Conservation (phyloP, 805 yeast genomes). For the Zygosaccharomyces pseudorouxii region DNA sequence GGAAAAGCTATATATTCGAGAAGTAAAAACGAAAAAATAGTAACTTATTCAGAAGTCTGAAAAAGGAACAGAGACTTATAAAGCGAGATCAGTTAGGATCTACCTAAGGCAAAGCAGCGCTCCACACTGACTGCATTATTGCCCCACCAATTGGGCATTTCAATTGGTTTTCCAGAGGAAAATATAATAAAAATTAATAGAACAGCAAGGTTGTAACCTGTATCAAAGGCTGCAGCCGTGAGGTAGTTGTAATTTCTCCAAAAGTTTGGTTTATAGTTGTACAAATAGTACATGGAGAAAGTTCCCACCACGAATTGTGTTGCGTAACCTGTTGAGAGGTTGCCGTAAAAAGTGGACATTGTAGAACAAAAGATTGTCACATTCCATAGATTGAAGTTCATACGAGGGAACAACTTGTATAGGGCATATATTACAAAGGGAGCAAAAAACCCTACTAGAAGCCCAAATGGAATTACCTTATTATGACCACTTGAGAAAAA, state of each 20-base stretch:
- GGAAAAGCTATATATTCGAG: background rate
- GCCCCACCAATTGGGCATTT: constrained; percentile 64
- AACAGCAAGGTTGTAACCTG: constrained; percentile 62
- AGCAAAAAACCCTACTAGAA: constrained; percentile 51
- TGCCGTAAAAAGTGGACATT: constrained; percentile 64
- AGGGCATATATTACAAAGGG: constrained; percentile 37
- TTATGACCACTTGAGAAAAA: constrained; percentile 48
- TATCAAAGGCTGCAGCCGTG: constrained; percentile 59
- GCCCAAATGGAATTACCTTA: constrained; percentile 52
- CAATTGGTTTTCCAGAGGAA: constrained; percentile 44
- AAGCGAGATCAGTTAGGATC: background rate
- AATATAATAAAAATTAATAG: constrained; percentile 43
- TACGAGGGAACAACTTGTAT: constrained; percentile 35
- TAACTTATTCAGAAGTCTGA: background rate
- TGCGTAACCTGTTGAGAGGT: constrained; percentile 55
- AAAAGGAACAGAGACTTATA: background rate
- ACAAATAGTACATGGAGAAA: constrained; percentile 53
- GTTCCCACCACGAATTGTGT: constrained; percentile 53
- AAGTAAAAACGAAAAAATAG: background rate
- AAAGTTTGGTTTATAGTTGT: constrained; percentile 56
- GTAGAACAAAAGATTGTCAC: constrained; percentile 44
- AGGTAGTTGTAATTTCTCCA: constrained; percentile 74
- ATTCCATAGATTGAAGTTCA: constrained; percentile 58
- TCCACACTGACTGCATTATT: constrained; percentile 32
- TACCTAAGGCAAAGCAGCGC: background rate